Conservation (phyloP, 1,139 yeast genomes). For the Pichia sp. region DNA sequence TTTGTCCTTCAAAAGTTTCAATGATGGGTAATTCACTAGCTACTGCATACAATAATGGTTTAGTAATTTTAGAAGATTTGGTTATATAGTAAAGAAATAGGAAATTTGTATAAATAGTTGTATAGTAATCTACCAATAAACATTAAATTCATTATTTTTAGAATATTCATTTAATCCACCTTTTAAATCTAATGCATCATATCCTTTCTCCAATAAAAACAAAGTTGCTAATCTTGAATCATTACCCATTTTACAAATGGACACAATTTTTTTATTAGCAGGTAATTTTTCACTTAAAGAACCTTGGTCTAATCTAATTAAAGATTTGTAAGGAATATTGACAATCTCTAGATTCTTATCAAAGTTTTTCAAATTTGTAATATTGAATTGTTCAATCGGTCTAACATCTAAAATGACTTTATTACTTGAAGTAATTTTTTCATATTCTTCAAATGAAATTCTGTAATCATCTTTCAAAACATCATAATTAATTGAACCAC, state of each 20-base stretch:
- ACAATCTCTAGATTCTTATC: constrained; percentile 47
- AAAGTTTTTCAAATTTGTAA: constrained; percentile 33
- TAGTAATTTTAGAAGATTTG: constrained; percentile 57
- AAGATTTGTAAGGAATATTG: constrained; percentile 55
- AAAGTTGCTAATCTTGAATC: constrained; percentile 79
- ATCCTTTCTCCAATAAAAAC: constrained; percentile 44
- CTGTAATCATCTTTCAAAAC: constrained; percentile 42
- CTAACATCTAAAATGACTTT: constrained; percentile 64
- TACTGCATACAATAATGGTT: constrained; percentile 59
- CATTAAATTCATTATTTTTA: constrained; percentile 59
- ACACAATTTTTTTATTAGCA: constrained; percentile 24
- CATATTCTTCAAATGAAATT: constrained; percentile 37
- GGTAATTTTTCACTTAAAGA: constrained; percentile 19
- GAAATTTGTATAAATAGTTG: not conserved
- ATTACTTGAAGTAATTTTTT: constrained; percentile 14
- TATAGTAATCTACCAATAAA: constrained; percentile 38
- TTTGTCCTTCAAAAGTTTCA: constrained; percentile 6
- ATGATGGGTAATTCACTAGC: constrained; percentile 22
- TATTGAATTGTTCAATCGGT: constrained; percentile 66
- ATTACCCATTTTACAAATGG: constrained; percentile 83
- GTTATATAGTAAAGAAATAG: constrained; percentile 4
- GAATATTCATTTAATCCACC: constrained; percentile 75
- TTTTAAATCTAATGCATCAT: constrained; percentile 55
- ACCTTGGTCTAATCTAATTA: constrained; percentile 33
- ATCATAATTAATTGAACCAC: constrained; percentile 54